These are phyloP conservation scores for Keithomyces neogunnii DNA, from an alignment of 2,329 filamentous ascomycete species.

Conservation along the genomic window DNA sequence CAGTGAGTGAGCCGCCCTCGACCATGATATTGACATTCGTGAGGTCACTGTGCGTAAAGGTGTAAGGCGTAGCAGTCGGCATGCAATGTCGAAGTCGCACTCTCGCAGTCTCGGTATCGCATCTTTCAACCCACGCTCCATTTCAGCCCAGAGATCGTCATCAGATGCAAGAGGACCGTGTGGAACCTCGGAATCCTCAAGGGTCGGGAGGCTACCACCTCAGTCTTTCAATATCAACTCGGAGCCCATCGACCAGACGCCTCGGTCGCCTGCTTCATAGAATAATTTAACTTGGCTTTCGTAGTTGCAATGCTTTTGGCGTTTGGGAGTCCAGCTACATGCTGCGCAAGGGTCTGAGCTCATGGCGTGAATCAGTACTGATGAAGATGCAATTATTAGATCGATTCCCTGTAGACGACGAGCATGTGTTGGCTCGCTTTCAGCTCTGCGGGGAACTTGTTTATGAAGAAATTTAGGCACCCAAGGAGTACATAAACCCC, in stretches of 20 bases:
- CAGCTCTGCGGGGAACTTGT: too few relatives aligned
- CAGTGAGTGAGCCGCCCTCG: slow-evolving; percentile 23
- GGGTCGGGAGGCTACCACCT: slow-evolving; percentile 6
- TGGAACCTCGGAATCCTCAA: slow-evolving; percentile 1
- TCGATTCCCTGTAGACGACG: too few relatives aligned
- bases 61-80: slow-evolving; percentile 14
- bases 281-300: slow-evolving; percentile 13
- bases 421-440: too few relatives aligned
- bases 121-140: slow-evolving; percentile 1
- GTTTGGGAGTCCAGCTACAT: slow-evolving; percentile 9
- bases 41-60: slow-evolving; percentile 30
- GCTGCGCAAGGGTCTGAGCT: background rate
- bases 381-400: too few relatives aligned
- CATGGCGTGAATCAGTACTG: too few relatives aligned
- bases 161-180: slow-evolving; percentile 8
- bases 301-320: slow-evolving; percentile 8
- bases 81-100: background rate
- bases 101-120: slow-evolving; percentile 1
- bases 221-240: slow-evolving; percentile 20
- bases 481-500: too few relatives aligned
- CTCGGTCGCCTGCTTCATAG: slow-evolving; percentile 17
- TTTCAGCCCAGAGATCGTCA: slow-evolving; percentile 6
- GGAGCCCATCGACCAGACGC: slow-evolving; percentile 21
- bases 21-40: slow-evolving; percentile 29
- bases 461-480: too few relatives aligned